A percentile compares a stretch with the other conserved stretches of the same genome.
phyloP scores from a whole-genome alignment of 208 protist genomes.

The Crithidia mellificae region DNA sequence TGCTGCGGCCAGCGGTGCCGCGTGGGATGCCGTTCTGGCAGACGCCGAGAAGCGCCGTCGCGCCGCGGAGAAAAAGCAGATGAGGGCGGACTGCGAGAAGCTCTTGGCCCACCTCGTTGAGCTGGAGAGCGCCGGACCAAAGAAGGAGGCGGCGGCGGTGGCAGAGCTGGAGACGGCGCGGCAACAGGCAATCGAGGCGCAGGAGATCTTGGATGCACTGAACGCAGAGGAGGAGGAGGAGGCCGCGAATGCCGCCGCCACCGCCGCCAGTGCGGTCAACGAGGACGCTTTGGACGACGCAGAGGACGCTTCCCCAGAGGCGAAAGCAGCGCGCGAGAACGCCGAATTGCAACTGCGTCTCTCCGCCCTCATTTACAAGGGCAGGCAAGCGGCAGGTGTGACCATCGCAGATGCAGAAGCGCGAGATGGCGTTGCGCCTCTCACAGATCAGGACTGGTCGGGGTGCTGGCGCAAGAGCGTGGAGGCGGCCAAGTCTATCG shows the following conservation, averaged over 20 bases:
- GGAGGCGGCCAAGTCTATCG: slow-evolving; percentile 16
- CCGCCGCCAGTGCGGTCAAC: neutral
- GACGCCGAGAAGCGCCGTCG: slow-evolving; percentile 20
- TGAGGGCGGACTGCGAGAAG: slow-evolving; percentile 33
- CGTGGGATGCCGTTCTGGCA: slow-evolving; percentile 13
- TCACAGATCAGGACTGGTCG: slow-evolving; percentile 27
- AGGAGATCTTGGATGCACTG: slow-evolving; percentile 43
- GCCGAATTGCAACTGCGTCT: slow-evolving; percentile 25
- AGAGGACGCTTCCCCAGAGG: neutral
- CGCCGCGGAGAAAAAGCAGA: slow-evolving; percentile 36
- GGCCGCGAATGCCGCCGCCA: neutral
- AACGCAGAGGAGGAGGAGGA: slow-evolving; percentile 32
- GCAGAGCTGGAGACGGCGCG: slow-evolving; percentile 44
- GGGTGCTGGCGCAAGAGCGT: slow-evolving; percentile 27
- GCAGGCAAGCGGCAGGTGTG: slow-evolving; percentile 16
- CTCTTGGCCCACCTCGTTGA: slow-evolving; percentile 34
- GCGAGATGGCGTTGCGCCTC: neutral
- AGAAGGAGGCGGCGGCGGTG: slow-evolving; percentile 31
- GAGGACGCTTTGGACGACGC: slow-evolving; percentile 12
- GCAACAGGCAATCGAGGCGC: slow-evolving; percentile 37
- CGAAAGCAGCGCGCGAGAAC: neutral
- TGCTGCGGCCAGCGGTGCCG: too few relatives aligned
- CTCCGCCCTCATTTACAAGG: slow-evolving; percentile 25
- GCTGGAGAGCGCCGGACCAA: slow-evolving; percentile 35
- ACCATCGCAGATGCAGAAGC: neutral